These are phyloP conservation scores for Sicyos edulis DNA, from an alignment of 306 rosid genomes.

Conservation along the genomic window DNA sequence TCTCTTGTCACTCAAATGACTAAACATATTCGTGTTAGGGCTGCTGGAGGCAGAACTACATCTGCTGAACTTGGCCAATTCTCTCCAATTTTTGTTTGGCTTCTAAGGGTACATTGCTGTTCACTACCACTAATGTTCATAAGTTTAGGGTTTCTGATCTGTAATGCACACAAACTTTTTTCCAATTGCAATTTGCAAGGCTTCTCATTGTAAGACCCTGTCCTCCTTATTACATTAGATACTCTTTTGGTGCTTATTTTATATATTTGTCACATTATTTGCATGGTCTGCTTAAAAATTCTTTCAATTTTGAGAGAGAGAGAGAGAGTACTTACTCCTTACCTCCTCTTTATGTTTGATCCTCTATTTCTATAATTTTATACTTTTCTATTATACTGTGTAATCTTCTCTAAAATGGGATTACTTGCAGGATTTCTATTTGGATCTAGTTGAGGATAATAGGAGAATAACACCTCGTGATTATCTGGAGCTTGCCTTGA, in stretches of 20 bases:
- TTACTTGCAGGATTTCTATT: constrained; percentile 70
- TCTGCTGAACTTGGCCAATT: constrained; percentile 82
- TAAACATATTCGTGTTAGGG: constrained; percentile 84
- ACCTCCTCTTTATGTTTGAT: not conserved
- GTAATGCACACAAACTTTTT: not conserved
- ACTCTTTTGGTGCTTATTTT: not conserved
- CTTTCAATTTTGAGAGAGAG: too few relatives aligned
- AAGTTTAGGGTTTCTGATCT: too few relatives aligned
- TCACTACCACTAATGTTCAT: not conserved
- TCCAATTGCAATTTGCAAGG: not conserved
- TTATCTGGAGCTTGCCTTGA: constrained; percentile 79
- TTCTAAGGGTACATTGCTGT: constrained; percentile 57
- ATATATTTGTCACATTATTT: not conserved
- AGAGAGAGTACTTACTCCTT: too few relatives aligned
- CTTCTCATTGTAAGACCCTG: not conserved
- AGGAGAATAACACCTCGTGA: constrained; percentile 91
- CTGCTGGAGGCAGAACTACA: constrained; percentile 68
- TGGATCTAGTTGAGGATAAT: constrained; percentile 70
- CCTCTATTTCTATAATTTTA: not conserved
- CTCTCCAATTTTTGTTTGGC: constrained; percentile 94
- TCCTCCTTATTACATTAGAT: not conserved
- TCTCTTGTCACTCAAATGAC: constrained; percentile 96
- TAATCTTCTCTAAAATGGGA: not conserved
- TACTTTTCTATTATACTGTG: not conserved
- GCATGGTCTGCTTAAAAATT: not conserved